Evolutionary conservation across 257 asterid genomes (phyloP).

Genomic region (Ilex aquifolium): DNA sequence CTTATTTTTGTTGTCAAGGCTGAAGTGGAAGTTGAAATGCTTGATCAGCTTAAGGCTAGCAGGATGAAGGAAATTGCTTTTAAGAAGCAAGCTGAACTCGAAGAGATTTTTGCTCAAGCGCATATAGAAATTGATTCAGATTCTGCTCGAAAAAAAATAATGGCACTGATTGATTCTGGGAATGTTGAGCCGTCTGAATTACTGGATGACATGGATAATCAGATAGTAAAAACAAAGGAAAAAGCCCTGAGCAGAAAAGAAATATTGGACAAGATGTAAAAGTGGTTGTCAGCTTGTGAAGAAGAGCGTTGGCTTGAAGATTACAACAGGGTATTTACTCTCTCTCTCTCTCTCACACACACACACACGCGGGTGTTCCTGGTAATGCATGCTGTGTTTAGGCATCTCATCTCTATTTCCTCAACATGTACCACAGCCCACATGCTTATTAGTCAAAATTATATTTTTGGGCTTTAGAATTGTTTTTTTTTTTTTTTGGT

Average conservation of each 20-base stretch:
- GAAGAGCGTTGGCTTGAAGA: background rate
- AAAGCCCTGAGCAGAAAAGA: background rate
- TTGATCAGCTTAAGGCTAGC: slow-evolving; percentile 57
- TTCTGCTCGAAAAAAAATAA: background rate
- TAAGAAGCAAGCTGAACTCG: background rate
- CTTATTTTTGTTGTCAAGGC: slow-evolving; percentile 41
- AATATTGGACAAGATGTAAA: background rate
- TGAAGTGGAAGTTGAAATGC: slow-evolving; percentile 95
- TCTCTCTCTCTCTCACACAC: too few relatives aligned
- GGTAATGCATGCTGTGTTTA: too few relatives aligned
- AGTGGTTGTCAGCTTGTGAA: background rate
- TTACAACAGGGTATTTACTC: background rate
- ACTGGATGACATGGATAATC: background rate
- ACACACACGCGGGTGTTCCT: too few relatives aligned
- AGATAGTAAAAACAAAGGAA: background rate
- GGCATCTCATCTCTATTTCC: too few relatives aligned
- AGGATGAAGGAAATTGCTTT: background rate
- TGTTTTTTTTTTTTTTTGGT: too few relatives aligned
- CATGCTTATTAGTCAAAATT: too few relatives aligned
- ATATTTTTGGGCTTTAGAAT: too few relatives aligned
- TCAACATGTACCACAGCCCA: too few relatives aligned
- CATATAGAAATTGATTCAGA: background rate
- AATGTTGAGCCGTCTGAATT: slow-evolving; percentile 1
- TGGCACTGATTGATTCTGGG: background rate
- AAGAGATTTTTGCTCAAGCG: background rate